Evolutionary conservation across 768 basidiomycete genomes (phyloP).

Genomic region (Mycena chlorophos): DNA sequence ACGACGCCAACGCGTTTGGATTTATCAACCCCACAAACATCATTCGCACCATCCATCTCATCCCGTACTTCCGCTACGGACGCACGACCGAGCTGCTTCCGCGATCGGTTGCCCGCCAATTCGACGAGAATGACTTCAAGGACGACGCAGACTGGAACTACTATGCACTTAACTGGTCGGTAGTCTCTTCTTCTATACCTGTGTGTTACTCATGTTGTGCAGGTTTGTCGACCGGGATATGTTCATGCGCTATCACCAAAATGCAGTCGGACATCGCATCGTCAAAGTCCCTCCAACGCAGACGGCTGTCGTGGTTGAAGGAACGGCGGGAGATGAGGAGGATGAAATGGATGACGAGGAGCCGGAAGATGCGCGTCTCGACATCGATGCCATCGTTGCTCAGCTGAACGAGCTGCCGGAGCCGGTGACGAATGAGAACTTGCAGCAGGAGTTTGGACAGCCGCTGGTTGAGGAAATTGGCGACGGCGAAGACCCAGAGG

Average conservation of each 20-base stretch:
- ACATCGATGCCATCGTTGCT: neutral
- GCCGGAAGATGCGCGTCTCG: neutral
- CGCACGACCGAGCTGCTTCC: too few species aligned
- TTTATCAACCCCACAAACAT: too few species aligned
- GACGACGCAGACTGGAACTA: neutral
- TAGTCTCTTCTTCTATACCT: neutral
- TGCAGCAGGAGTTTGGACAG: too few species aligned
- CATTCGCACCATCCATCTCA: too few species aligned
- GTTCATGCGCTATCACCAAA: neutral
- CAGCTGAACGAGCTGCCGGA: neutral
- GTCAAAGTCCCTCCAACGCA: neutral
- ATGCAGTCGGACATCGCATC: neutral
- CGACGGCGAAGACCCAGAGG: neutral
- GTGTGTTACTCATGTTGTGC: neutral
- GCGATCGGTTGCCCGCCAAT: neutral
- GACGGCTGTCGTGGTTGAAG: neutral
- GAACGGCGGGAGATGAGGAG: neutral
- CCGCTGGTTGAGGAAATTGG: neutral
- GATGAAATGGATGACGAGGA: too few species aligned
- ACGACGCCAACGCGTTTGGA: too few species aligned
- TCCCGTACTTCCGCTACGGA: too few species aligned
- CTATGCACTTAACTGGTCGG: neutral
- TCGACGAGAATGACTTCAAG: neutral
- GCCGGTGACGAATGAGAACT: neutral
- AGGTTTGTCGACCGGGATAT: neutral